Evolutionary conservation across 768 basidiomycete genomes (phyloP).

Genomic region (Tylopilus sp.): DNA sequence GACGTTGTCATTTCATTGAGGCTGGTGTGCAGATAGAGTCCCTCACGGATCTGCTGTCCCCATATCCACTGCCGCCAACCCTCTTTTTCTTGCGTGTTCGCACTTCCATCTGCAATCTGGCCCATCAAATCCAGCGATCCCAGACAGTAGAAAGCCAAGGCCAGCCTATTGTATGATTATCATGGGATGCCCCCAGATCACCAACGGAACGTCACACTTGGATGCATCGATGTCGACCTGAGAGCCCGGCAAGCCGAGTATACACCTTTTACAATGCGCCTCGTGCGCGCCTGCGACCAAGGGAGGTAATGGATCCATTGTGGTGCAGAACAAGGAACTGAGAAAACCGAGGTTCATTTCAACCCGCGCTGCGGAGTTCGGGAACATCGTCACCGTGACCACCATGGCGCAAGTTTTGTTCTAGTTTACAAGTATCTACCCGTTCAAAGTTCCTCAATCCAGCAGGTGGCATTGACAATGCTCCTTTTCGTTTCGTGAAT

Average conservation of each 20-base stretch:
- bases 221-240: conserved; percentile 71
- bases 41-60: conserved; percentile 70
- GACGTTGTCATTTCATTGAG: background rate
- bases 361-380: too few relatives aligned
- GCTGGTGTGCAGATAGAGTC: conserved; percentile 1
- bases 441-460: too few relatives aligned
- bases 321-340: background rate
- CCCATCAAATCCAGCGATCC: conserved; percentile 79
- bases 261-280: conserved; percentile 62
- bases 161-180: conserved; percentile 51
- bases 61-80: conserved; percentile 85
- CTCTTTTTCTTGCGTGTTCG: conserved; percentile 49
- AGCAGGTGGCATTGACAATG: too few relatives aligned
- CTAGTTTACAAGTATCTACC: too few relatives aligned
- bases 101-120: conserved; percentile 37
- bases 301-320: conserved; percentile 18
- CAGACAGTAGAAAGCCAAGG: conserved; percentile 85
- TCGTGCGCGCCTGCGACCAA: conserved; percentile 54
- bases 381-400: too few relatives aligned
- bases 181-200: conserved; percentile 12
- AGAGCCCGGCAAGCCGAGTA: conserved; percentile 65
- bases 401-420: too few relatives aligned
- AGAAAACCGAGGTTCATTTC: background rate
- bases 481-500: too few relatives aligned
- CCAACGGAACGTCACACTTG: conserved; percentile 44